phyloP scores from a whole-genome alignment of 2,329 filamentous ascomycete genomes.

The Cladophialophora yegresii region DNA sequence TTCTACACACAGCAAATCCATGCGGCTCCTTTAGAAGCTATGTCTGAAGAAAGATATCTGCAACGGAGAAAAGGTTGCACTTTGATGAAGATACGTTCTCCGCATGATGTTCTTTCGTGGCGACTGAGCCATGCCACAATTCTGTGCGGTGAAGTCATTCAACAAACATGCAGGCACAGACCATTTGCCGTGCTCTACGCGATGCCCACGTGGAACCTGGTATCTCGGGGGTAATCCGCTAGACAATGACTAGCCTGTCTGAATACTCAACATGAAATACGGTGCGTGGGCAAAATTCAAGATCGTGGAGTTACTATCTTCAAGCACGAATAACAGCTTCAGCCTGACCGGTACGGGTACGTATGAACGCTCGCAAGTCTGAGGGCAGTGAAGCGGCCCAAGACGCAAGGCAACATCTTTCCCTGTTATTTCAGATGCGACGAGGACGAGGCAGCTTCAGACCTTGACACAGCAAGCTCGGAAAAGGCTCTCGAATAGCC shows the following conservation, averaged over 20 bases:
- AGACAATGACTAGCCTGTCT: neutral
- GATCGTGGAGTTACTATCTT: conserved; percentile 11
- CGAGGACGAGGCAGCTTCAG: too few species aligned
- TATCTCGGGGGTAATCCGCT: neutral
- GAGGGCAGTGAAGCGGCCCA: neutral
- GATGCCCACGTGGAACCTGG: conserved; percentile 19
- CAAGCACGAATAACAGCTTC: neutral
- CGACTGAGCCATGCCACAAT: conserved; percentile 61
- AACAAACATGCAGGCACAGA: conserved; percentile 56
- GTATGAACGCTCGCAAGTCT: neutral
- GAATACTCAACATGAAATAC: neutral
- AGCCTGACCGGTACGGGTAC: neutral
- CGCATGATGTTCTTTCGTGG: conserved; percentile 63
- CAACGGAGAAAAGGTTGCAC: conserved; percentile 58
- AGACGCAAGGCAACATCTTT: neutral
- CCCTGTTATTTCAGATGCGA: neutral
- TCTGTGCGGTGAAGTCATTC: conserved; percentile 60
- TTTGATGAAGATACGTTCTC: conserved; percentile 59
- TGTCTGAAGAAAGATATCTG: conserved; percentile 62
- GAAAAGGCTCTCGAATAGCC: neutral
- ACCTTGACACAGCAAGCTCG: neutral
- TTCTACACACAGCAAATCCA: conserved; percentile 61
- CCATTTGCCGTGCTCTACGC: conserved; percentile 25
- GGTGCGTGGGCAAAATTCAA: neutral
- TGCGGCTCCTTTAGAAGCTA: conserved; percentile 59